Base-by-base conservation (phyloP, 176 grass and related monocot genomes). In the Avena insularis region DNA sequence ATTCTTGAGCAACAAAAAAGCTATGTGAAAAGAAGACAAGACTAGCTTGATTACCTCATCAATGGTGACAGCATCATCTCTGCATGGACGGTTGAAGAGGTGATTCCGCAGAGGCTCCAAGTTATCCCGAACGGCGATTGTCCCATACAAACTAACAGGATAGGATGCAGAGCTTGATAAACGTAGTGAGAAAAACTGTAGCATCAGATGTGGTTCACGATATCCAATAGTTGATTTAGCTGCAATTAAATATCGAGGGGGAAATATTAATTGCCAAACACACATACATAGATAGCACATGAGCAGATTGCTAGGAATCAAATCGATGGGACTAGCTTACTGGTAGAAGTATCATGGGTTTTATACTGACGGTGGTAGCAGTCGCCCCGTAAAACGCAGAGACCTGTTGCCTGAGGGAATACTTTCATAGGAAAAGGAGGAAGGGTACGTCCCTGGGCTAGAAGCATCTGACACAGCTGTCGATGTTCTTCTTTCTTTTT, bases 121-220 rank as follows among this genome's bases (percentile, higher is more conserved):
- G 11, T 38, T 29, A 82, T 82, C 80, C 20, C 48, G 64, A 16
- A 82, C 12, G 0, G 65, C 31, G 1, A 71, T 40, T 70, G 38
- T 71, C 38, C 80, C 80, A 82, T 76, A 84, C 31, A 84, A 15
- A 76, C 17, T 23, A 11, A 64, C 47, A 6, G 82, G 83, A 50
- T 51, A 84, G 2, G 57, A 63, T 76, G 4, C 7, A 64, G 83
- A 71, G 49, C 3, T 50, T 76, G 71, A 75, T 29, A 76, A 48
- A 12, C 11, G 58, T 45, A 84, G 3, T 6, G 71, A 36, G 25
- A 64, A 64, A 13, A 77, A 12, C 14, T 79, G 76, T 40, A 79
- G 76, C 53, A 79, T 79, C 16, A 20, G 53, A 36, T 21, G 29
- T 21, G 76, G 76, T 21, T 36, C 19, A 2, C 6, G 33, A 2